phyloP scores from a whole-genome alignment of 2,329 filamentous ascomycete genomes.

The Neofusicoccum parvum region DNA sequence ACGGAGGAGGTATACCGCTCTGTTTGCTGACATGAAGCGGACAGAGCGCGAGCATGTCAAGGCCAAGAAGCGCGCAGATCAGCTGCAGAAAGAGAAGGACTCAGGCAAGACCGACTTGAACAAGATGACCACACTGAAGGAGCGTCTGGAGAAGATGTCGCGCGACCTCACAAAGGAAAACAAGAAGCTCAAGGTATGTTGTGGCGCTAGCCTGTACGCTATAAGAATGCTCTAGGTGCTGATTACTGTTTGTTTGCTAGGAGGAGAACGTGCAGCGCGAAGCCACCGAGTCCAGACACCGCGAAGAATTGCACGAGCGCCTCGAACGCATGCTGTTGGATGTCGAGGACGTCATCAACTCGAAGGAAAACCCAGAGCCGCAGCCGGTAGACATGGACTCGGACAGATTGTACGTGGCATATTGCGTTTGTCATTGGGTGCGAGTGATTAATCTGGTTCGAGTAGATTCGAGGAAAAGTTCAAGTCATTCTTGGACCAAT shows the following conservation, averaged over 20 bases:
- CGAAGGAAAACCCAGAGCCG: slow-evolving; percentile 71
- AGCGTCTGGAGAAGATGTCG: slow-evolving; percentile 95
- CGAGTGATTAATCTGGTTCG: slow-evolving; percentile 27
- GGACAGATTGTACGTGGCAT: slow-evolving; percentile 74
- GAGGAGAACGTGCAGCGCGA: slow-evolving; percentile 87
- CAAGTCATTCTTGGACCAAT: slow-evolving; percentile 95
- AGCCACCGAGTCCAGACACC: slow-evolving; percentile 80
- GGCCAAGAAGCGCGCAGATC: slow-evolving; percentile 92
- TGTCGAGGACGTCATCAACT: slow-evolving; percentile 84
- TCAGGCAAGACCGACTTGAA: slow-evolving; percentile 82
- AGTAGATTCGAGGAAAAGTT: slow-evolving; percentile 69
- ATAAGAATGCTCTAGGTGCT: slow-evolving; percentile 13
- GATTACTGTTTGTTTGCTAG: slow-evolving; percentile 44
- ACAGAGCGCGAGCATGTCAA: slow-evolving; percentile 92
- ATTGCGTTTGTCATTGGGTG: not conserved
- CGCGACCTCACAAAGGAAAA: slow-evolving; percentile 95
- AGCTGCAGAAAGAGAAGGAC: slow-evolving; percentile 95
- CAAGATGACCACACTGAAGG: slow-evolving; percentile 88
- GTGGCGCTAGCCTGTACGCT: not conserved
- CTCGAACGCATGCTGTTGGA: slow-evolving; percentile 79
- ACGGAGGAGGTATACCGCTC: slow-evolving; percentile 86
- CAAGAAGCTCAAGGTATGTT: slow-evolving; percentile 88
- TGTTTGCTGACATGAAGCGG: slow-evolving; percentile 92
- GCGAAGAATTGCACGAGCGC: slow-evolving; percentile 81
- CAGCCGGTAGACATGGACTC: slow-evolving; percentile 82